A percentile compares a stretch with the other conserved stretches of the same genome.
phyloP scores from a whole-genome alignment of 176 grass and related monocot species.

The Avena atlantica region DNA sequence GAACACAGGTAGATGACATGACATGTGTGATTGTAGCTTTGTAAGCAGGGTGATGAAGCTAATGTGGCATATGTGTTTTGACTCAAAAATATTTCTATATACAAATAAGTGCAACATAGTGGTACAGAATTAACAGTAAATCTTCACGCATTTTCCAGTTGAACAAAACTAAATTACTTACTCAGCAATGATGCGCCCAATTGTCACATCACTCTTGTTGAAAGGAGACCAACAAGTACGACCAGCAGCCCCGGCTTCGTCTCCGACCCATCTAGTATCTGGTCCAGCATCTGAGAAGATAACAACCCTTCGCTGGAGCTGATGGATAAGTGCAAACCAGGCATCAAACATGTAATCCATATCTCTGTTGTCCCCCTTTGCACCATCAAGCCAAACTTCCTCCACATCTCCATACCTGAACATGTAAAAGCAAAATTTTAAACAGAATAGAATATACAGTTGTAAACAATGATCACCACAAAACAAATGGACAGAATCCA shows the following conservation, averaged over 20 bases:
- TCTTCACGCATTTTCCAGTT: neutral
- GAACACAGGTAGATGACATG: conserved; percentile 7
- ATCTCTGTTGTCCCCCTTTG: conserved; percentile 64
- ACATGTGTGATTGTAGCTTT: neutral
- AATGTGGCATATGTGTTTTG: neutral
- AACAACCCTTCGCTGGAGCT: conserved; percentile 70
- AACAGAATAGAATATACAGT: conserved; percentile 1
- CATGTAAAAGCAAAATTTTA: conserved; percentile 20
- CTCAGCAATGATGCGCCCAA: conserved; percentile 63
- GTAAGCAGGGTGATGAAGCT: neutral
- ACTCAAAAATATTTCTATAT: no score
- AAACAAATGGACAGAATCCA: conserved; percentile 1
- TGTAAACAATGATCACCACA: neutral
- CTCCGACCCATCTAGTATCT: conserved; percentile 85
- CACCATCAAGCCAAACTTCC: conserved; percentile 94
- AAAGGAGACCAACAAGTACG: conserved; percentile 87
- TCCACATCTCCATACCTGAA: conserved; percentile 85
- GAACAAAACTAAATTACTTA: conserved; percentile 48
- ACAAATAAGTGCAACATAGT: neutral
- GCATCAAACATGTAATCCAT: conserved; percentile 81
- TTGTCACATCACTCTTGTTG: conserved; percentile 73
- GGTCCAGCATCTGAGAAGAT: conserved; percentile 96
- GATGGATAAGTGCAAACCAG: conserved; percentile 93
- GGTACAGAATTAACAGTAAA: neutral
- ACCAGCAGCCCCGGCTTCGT: conserved; percentile 69